phyloP scores from a whole-genome alignment of 345 rosid species.

The Fremontodendron californicum region DNA sequence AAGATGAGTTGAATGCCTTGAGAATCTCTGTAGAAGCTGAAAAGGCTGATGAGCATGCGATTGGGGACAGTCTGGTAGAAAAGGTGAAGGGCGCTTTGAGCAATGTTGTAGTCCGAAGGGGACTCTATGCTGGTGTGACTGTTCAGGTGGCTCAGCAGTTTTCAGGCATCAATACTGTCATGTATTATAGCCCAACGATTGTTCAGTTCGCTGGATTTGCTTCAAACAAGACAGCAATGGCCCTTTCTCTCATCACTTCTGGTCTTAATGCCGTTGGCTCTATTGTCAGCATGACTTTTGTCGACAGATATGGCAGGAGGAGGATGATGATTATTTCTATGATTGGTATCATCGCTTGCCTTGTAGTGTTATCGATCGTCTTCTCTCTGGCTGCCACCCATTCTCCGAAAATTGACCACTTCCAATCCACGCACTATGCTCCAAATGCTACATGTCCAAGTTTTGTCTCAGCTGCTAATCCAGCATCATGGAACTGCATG shows the following conservation, averaged over 20 bases:
- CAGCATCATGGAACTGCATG: conserved; percentile 60
- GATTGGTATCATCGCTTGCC: conserved; percentile 59
- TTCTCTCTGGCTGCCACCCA: conserved; percentile 54
- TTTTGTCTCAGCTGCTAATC: conserved; percentile 19
- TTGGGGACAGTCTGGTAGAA: conserved; percentile 38
- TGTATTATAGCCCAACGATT: conserved; percentile 85
- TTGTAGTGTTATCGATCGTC: conserved; percentile 42
- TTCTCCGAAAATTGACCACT: conserved; percentile 35
- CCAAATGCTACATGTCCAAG: conserved; percentile 17
- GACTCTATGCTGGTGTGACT: conserved; percentile 72
- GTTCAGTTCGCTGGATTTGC: conserved; percentile 91
- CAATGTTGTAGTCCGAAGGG: conserved; percentile 51
- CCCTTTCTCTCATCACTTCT: conserved; percentile 77
- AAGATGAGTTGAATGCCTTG: conserved; percentile 47
- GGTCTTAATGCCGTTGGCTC: conserved; percentile 83
- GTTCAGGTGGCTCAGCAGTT: conserved; percentile 92
- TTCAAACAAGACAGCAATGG: conserved; percentile 70
- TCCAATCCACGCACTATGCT: conserved; percentile 25
- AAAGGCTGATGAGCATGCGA: conserved; percentile 44
- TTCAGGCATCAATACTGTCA: conserved; percentile 84
- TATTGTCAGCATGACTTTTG: conserved; percentile 63
- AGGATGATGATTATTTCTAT: conserved; percentile 72
- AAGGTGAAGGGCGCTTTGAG: conserved; percentile 68
- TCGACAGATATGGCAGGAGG: conserved; percentile 77
- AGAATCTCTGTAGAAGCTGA: conserved; percentile 52